Evolutionary conservation across 345 rosid genomes (phyloP).

Genomic region (Syzygium aromaticum): DNA sequence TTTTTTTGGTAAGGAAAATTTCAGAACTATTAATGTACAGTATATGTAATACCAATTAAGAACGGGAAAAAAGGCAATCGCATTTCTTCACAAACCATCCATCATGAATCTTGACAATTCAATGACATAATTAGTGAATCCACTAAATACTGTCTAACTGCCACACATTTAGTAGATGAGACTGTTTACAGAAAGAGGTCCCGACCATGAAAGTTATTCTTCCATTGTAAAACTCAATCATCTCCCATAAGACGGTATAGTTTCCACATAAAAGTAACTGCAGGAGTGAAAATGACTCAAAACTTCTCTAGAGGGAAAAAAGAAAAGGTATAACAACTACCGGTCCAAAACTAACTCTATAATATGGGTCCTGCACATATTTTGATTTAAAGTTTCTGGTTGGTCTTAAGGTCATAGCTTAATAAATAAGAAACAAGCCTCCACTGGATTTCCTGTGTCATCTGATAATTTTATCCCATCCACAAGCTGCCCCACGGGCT

Average conservation of each 20-base stretch:
- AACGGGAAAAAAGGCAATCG: neutral
- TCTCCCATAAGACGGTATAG: neutral
- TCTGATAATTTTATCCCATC: neutral
- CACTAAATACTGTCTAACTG: neutral
- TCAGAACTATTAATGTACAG: neutral
- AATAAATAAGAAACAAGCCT: neutral
- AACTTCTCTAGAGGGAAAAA: neutral
- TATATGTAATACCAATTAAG: neutral
- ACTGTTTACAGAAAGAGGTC: neutral
- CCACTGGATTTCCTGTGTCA: neutral
- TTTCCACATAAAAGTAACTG: neutral
- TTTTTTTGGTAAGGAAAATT: too few species aligned
- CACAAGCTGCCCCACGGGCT: neutral
- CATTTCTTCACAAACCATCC: neutral
- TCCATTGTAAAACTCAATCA: neutral
- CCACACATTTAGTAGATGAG: neutral
- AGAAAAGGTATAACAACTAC: neutral
- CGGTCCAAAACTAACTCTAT: neutral
- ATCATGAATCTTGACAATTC: neutral
- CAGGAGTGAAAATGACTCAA: neutral
- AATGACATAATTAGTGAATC: neutral
- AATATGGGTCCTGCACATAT: neutral
- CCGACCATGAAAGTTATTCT: neutral
- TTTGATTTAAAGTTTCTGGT: neutral
- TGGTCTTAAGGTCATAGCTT: neutral